A percentile compares a stretch with the other conserved stretches of the same genome.
Conservation (phyloP, 2,329 filamentous ascomycete genomes). For the Neocatenulostroma microsporum region DNA sequence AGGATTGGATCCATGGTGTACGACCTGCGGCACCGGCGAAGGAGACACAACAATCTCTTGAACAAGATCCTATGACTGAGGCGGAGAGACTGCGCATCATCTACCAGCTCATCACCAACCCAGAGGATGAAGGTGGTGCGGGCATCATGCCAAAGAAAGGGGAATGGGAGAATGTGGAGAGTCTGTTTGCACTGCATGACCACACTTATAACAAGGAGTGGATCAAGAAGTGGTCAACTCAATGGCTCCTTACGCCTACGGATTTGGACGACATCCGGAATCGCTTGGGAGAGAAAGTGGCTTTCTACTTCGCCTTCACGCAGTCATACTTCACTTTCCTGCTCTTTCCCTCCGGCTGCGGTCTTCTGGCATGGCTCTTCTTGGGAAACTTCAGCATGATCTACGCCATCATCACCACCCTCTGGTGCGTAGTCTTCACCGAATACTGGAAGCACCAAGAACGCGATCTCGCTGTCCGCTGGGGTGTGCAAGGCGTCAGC, state of each 20-base stretch:
- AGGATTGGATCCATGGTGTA: constrained; percentile 90
- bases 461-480: constrained; percentile 73
- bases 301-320: constrained; percentile 92
- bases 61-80: constrained; percentile 70
- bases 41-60: constrained; percentile 60
- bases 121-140: constrained; percentile 40
- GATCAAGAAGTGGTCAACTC: constrained; percentile 46
- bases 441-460: constrained; percentile 97
- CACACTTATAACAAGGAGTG: constrained; percentile 46
- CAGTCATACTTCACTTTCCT: constrained; percentile 85
- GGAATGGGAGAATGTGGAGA: constrained; percentile 44
- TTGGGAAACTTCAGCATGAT: constrained; percentile 75
- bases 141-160: constrained; percentile 45
- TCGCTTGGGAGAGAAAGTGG: constrained; percentile 56
- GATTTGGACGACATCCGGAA: constrained; percentile 46
- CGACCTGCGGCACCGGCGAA: constrained; percentile 67
- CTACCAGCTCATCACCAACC: constrained; percentile 61
- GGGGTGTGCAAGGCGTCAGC: constrained; percentile 81
- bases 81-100: constrained; percentile 82
- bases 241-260: constrained; percentile 39
- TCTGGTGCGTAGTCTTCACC: constrained; percentile 87
- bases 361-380: constrained; percentile 69
- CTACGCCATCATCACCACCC: constrained; percentile 67
- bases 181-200: constrained; percentile 44
- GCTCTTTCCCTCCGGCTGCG: constrained; percentile 71